Base-by-base conservation (phyloP, 1,284 basidiomycete genomes). In the Cryptococcus sp. region DNA sequence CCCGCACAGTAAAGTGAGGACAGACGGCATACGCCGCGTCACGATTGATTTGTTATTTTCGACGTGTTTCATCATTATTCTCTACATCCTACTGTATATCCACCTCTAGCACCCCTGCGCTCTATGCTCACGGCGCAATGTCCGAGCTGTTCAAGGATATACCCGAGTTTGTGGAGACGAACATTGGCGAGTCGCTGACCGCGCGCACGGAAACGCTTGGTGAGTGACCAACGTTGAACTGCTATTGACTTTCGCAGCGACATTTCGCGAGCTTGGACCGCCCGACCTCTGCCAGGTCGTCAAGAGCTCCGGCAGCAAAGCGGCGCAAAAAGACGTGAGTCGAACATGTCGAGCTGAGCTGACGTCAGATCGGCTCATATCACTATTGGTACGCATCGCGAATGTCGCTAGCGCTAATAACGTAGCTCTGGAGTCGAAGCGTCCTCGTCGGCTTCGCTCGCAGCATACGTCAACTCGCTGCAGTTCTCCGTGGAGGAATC, bases 381-480 rank as follows among this genome's bases (percentile, higher is more conserved):
- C 93, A 97, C 80, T 93, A 89, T 74, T 86, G 76, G 77, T 75
- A 53, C 41, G 69, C 39, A 47, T 22, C 16, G 27, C 31, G n/a
- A 35, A 48, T 17, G 22, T n/a, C 19, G 38, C 19, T 47, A 39
- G 19, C n/a, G 40, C 63, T 67, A 23, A 64, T 19, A 20, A 22
- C 50, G 31, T 59, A 78, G 97, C 57, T 98, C 95, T 0, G 95
- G 95, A 27, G 91, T 98, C 50, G 95, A 99, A 77, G 93, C 95
- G 0, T 96, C 93, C 11, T 96, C 93, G 1, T 97, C 93, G 13
- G 96, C 95, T 2, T 96, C 93, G 0, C 84, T 99, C 13, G 96
- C 95, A 10, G 95, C 95, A 5, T 99, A 99, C 80, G 90, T 99
- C 79, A 99, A 99, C 82, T 95, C 92, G 16, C 83, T 99, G 38